Conservation (phyloP, 1,284 basidiomycete genomes). For the Boletellus deceptivus region DNA sequence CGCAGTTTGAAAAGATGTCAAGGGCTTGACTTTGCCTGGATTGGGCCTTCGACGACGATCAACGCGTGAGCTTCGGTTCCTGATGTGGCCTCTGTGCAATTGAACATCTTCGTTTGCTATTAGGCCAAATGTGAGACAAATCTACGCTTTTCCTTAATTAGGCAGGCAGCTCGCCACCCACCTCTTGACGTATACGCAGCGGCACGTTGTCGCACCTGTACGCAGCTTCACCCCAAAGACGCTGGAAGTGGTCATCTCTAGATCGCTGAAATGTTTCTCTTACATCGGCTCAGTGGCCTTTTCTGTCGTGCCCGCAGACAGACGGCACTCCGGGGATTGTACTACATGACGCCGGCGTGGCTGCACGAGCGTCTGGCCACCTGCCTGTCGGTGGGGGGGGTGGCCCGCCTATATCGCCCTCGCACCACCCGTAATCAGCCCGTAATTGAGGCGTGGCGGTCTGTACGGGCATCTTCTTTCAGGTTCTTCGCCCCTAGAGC, state of each 20-base stretch:
- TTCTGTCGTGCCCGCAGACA: slow-evolving; percentile 9
- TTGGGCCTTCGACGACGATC: slow-evolving; percentile 27
- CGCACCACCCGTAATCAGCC: slow-evolving; percentile 5
- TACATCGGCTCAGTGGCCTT: slow-evolving; percentile 2
- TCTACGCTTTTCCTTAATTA: slow-evolving; percentile 5
- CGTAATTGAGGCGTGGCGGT: slow-evolving; percentile 20
- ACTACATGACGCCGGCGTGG: slow-evolving; percentile 10
- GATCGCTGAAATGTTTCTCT: slow-evolving; percentile 10
- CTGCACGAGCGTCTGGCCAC: slow-evolving; percentile 8
- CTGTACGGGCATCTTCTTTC: slow-evolving; percentile 20
- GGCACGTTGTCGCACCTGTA: slow-evolving; percentile 19
- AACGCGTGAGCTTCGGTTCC: slow-evolving; percentile 28
- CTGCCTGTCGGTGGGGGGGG: neutral
- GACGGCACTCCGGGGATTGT: slow-evolving; percentile 6
- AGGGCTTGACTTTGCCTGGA: slow-evolving; percentile 23
- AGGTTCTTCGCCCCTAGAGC: slow-evolving; percentile 33
- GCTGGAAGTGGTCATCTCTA: slow-evolving; percentile 3
- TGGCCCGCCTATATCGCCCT: neutral
- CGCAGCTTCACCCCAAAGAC: slow-evolving; percentile 1
- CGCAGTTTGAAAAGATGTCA: slow-evolving; percentile 16
- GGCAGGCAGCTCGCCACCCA: neutral
- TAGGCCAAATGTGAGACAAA: slow-evolving; percentile 13
- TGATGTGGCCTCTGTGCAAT: slow-evolving; percentile 15
- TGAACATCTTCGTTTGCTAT: slow-evolving; percentile 8
- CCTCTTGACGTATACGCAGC: slow-evolving; percentile 27